phyloP scores from a whole-genome alignment of 139 green algal species.

The Edaphochlamys debaryana region DNA sequence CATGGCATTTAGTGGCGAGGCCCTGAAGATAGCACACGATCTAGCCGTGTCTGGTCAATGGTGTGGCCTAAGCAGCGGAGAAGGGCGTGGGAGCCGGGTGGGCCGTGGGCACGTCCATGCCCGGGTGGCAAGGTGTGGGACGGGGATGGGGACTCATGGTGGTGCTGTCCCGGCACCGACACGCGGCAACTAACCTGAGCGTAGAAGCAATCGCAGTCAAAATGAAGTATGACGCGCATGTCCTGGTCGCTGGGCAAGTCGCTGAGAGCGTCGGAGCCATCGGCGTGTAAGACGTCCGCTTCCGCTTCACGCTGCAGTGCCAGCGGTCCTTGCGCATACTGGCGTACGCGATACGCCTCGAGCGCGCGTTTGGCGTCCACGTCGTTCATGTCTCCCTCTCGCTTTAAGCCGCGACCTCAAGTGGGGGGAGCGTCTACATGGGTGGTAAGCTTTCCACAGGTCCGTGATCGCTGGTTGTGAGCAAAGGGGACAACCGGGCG shows the following conservation, averaged over 20 bases:
- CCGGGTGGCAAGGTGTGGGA: background rate
- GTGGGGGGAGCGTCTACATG: too few species aligned
- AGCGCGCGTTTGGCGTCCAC: constrained; percentile 32
- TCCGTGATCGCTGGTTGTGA: too few species aligned
- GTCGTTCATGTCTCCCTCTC: background rate
- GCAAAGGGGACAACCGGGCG: too few species aligned
- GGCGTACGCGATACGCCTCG: constrained; percentile 36
- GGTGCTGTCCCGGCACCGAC: background rate
- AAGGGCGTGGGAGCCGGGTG: background rate
- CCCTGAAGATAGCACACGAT: too few species aligned
- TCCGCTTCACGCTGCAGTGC: background rate
- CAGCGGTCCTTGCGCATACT: constrained; percentile 41
- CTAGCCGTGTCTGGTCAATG: too few species aligned
- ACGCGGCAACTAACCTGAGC: constrained; percentile 51
- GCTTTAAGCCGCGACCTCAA: too few species aligned
- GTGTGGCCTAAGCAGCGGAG: too few species aligned
- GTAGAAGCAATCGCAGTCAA: constrained; percentile 84
- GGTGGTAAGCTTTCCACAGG: too few species aligned
- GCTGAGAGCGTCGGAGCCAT: too few species aligned
- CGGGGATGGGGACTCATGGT: too few species aligned
- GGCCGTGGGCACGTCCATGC: background rate
- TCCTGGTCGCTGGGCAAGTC: background rate
- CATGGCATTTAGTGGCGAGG: too few species aligned
- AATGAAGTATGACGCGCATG: constrained; percentile 71
- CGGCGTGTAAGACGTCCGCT: background rate